Base-by-base conservation (phyloP, 345 rosid species). In the Euphorbia pulcherrima region DNA sequence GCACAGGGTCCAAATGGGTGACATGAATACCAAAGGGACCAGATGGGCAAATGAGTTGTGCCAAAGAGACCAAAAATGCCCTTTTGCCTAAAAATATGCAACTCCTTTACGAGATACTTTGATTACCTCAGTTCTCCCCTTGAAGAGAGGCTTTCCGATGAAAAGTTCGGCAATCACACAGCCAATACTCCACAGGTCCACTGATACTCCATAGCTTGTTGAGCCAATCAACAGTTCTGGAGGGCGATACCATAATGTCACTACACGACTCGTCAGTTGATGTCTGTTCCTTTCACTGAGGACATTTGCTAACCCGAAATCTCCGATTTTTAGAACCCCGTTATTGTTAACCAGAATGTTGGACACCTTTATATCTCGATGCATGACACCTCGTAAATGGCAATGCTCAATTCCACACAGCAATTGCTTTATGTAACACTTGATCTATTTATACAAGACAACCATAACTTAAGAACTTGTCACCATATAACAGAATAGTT, bases 201-300 rank as follows among this genome's bases (percentile, higher is more conserved):
- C 75, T 0, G 96, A 77, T 68, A 84, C 85, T 26, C 85, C 86
- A 68, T 89, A 89, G 68, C 80, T 85, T 29, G 85, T 89, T 3
- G 96, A 87, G 6, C 92, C 96, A 89, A 87, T 87, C 69, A 89
- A 70, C 71, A 89, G 96, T 74, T 89, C 96, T 11, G 96, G 96
- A 60, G 96, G 89, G 23, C 96, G 82, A 68, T 89, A 89, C 96
- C 96, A 89, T 40, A 89, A 72, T 50, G 96, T 89, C 52, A 89
- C 92, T 0, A 89, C 96, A 44, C 88, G 92, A 68, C 96, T 89
- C 0, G 96, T 89, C 56, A 89, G 74, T 13, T 83, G 82, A 50
- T 85, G 70, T 75, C 50, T 79, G 76, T 84, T 85, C 68, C 68
- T 69, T 21, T 81, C 62, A 59, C 76, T 79, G 16, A 85, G 81